A percentile compares a stretch with the other conserved stretches of the same genome.
Evolutionary conservation across 257 asterid species (phyloP).

Genomic region (Gentiana dahurica): DNA sequence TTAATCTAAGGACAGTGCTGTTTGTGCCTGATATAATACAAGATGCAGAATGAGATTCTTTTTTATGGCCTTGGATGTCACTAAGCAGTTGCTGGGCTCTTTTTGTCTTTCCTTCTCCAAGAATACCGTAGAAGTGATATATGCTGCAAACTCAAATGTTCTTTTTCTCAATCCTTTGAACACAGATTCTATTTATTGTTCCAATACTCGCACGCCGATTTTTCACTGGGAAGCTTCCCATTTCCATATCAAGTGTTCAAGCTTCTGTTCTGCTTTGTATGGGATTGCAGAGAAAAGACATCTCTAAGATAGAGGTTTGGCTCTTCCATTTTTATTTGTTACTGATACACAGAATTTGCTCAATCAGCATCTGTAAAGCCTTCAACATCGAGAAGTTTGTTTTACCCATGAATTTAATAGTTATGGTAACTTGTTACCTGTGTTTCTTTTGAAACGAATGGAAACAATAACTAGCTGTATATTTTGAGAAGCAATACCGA

Average conservation of each 20-base stretch:
- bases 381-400: too few species aligned
- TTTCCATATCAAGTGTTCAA: slow-evolving; percentile 58
- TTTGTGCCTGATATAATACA: not conserved
- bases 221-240: slow-evolving; percentile 76
- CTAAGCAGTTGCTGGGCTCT: not conserved
- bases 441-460: too few species aligned
- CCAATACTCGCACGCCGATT: slow-evolving; percentile 44
- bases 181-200: slow-evolving; percentile 58
- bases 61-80: not conserved
- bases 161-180: not conserved
- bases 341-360: too few species aligned
- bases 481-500: too few species aligned
- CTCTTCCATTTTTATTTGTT: not conserved
- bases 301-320: slow-evolving; percentile 56
- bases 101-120: not conserved
- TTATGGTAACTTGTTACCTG: too few species aligned
- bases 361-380: too few species aligned
- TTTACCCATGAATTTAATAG: too few species aligned
- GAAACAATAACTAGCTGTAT: too few species aligned
- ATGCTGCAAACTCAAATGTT: not conserved
- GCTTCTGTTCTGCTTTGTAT: slow-evolving; percentile 86
- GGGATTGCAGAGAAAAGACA: slow-evolving; percentile 73
- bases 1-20: too few species aligned
- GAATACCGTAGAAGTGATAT: not conserved
- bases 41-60: not conserved